Conservation (phyloP, 805 yeast species). For the Saccharomycopsis babjevae region DNA sequence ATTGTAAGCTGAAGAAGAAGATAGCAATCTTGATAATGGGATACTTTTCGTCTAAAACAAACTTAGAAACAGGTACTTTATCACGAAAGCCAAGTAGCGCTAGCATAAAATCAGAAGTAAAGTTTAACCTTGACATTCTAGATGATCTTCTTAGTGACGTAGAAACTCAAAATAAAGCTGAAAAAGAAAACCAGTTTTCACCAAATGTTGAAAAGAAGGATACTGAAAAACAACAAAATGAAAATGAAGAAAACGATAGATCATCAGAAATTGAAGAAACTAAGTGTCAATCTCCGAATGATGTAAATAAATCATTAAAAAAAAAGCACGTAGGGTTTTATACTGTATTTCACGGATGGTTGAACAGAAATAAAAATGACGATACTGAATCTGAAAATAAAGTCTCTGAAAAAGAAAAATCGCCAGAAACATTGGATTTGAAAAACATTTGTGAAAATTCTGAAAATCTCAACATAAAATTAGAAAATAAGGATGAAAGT, state of each 20-base stretch:
- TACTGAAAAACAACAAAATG: not conserved
- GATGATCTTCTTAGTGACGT: not conserved
- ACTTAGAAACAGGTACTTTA: not conserved
- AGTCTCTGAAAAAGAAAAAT: not conserved
- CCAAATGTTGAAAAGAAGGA: not conserved
- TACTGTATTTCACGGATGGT: not conserved
- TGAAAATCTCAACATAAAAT: not conserved
- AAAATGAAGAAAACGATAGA: not conserved
- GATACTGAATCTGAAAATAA: not conserved
- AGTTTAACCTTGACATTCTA: not conserved
- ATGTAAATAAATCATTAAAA: not conserved
- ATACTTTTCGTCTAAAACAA: not conserved
- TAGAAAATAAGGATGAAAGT: not conserved
- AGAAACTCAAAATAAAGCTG: not conserved
- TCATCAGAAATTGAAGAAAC: not conserved
- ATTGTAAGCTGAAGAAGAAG: too few species aligned
- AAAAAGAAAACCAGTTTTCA: not conserved
- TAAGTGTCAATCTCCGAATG: not conserved
- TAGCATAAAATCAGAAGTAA: not conserved
- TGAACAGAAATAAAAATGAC: not conserved
- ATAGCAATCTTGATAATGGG: not conserved
- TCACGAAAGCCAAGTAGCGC: not conserved
- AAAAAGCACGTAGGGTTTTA: not conserved
- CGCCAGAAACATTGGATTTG: too few species aligned
- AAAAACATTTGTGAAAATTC: not conserved